Percentiles rank a stretch among this genome's conserved stretches.
phyloP scores from a whole-genome alignment of 225 moss, liverwort and hornwort species.

The Neckera pumila region DNA sequence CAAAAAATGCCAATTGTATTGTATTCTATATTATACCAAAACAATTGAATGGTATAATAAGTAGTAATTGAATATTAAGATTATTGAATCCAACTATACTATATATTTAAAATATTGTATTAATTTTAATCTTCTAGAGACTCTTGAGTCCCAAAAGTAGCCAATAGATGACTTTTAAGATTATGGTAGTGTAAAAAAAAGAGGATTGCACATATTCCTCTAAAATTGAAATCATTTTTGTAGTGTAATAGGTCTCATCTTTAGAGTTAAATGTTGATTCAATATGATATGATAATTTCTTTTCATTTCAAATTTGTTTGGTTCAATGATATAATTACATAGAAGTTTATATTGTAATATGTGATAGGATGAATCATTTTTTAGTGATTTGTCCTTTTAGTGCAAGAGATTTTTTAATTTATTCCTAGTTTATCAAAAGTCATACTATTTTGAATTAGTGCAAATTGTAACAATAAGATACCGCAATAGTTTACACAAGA shows the following conservation, averaged over 20 bases:
- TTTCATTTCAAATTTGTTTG: background rate
- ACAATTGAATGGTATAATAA: too few relatives aligned
- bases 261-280: background rate
- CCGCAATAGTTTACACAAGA: accelerated
- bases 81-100: too few relatives aligned
- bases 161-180: background rate
- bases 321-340: background rate
- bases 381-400: accelerated
- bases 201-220: background rate
- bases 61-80: too few relatives aligned
- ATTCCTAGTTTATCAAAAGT: background rate
- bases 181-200: background rate
- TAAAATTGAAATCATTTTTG: background rate
- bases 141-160: accelerated
- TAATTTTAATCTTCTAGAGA: background rate
- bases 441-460: background rate
- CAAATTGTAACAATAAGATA: accelerated
- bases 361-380: background rate
- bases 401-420: background rate
- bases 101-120: background rate
- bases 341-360: background rate
- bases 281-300: background rate
- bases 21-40: too few relatives aligned
- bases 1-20: too few relatives aligned
- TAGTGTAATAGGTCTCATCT: background rate